Percentiles rank a stretch among this genome's conserved stretches.
Evolutionary conservation across 2,329 filamentous ascomycete genomes (phyloP).

Genomic region (Aureobasidium zeae): DNA sequence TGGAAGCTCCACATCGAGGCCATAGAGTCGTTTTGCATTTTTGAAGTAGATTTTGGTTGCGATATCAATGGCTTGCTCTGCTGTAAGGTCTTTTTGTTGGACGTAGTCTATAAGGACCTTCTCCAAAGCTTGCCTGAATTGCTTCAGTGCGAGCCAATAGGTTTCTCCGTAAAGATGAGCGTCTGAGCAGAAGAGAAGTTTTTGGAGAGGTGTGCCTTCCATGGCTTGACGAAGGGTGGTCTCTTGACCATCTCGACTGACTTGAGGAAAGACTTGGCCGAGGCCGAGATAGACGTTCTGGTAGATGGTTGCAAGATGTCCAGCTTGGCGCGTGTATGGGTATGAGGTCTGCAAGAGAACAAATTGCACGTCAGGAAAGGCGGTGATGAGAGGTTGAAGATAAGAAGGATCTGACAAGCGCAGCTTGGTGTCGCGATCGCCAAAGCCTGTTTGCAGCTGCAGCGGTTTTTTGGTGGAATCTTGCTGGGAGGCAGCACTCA

Average conservation of each 20-base stretch:
- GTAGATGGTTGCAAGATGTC: conserved; percentile 69
- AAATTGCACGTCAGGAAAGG: conserved; percentile 60
- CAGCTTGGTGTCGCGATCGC: conserved; percentile 68
- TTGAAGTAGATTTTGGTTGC: conserved; percentile 63
- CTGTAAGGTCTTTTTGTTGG: conserved; percentile 50
- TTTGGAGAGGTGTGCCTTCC: conserved; percentile 64
- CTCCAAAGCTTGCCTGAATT: conserved; percentile 62
- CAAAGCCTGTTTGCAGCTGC: conserved; percentile 76
- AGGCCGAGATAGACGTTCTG: conserved; percentile 75
- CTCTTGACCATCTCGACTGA: conserved; percentile 69
- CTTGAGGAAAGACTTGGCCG: conserved; percentile 70
- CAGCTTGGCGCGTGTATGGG: conserved; percentile 68
- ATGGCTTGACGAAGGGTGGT: conserved; percentile 60
- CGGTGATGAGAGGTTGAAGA: conserved; percentile 62
- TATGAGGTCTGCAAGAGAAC: conserved; percentile 74
- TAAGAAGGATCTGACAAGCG: conserved; percentile 63
- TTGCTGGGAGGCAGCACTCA: conserved; percentile 39
- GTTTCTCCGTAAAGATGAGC: conserved; percentile 73
- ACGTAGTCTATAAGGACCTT: conserved; percentile 61
- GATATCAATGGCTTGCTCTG: conserved; percentile 53
- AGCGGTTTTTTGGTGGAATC: conserved; percentile 55
- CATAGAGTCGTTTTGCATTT: conserved; percentile 68
- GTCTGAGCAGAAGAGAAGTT: conserved; percentile 72
- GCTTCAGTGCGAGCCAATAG: conserved; percentile 61
- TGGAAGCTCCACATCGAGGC: conserved; percentile 38